These are phyloP conservation scores for Clitopilus passeckerianus DNA, from an alignment of 768 basidiomycete species.

Conservation along the genomic window DNA sequence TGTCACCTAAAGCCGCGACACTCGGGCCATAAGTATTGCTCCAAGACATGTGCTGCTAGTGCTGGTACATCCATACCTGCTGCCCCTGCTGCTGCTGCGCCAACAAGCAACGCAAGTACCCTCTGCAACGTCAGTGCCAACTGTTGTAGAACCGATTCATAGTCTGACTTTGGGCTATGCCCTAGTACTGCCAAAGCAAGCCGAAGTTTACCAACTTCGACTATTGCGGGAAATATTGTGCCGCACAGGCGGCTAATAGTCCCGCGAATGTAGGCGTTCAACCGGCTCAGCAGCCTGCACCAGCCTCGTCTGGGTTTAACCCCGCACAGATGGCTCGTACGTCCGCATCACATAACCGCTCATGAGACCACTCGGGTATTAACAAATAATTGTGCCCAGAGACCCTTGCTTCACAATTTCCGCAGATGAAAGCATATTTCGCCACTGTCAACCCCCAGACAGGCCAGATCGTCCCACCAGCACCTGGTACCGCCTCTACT, in stretches of 20 bases:
- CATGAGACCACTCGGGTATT: no score
- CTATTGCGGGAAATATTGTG: constrained; percentile 65
- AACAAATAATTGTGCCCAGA: constrained; percentile 19
- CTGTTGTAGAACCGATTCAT: neutral
- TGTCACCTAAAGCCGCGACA: constrained; percentile 48
- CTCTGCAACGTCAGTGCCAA: neutral
- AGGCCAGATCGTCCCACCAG: constrained; percentile 12
- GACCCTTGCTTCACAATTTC: constrained; percentile 41
- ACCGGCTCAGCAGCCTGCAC: constrained; percentile 9
- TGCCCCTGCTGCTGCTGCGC: neutral
- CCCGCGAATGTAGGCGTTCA: neutral
- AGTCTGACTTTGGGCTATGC: neutral
- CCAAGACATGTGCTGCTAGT: constrained; percentile 43
- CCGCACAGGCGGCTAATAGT: constrained; percentile 18
- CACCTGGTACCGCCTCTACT: constrained; percentile 10
- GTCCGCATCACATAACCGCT: constrained; percentile 6
- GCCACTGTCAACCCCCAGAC: constrained; percentile 7
- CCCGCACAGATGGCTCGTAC: constrained; percentile 30
- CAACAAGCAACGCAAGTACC: neutral
- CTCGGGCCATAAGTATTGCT: constrained; percentile 40
- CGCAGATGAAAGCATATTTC: constrained; percentile 37
- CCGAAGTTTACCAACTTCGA: constrained; percentile 56
- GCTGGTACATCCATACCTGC: neutral
- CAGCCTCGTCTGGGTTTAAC: constrained; percentile 24
- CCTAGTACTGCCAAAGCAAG: constrained; percentile 50